Base-by-base conservation (phyloP, 2,329 filamentous ascomycete genomes). In the Keithomyces neogunnii region DNA sequence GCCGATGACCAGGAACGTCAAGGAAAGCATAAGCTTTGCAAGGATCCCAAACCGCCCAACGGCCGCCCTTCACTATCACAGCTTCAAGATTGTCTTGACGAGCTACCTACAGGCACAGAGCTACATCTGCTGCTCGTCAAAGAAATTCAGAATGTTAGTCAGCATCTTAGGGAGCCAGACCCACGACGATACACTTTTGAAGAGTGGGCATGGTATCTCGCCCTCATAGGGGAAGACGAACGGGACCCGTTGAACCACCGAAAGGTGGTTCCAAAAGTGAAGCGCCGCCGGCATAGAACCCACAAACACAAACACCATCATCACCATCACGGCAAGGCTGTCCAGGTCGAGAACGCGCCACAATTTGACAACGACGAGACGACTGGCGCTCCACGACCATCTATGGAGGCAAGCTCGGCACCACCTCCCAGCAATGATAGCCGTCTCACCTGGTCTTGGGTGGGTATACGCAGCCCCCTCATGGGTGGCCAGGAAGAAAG, bases 131-230 rank as follows among this genome's bases (percentile, higher is more conserved):
- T 90, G 4, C 82, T 96, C 8, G 81, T 88, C 2, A 76, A 82
- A 35, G 84, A 87, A 56, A 93, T 96, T 51, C 74, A 80, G 11
- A 74, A 73, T 30, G 80, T 88, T 1, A 81, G 82, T 1, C 53
- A 54, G n/a, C 72, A 78, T 46, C 81, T 93, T 61, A 70, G 87
- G 35, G 77, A 79, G 19, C 66, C 72, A 44, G 67, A 74, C 4
- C 75, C 79, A 2, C 83, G 82, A 51, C 77, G 76, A 50, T 96
- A 96, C 64, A 75, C 73, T 0, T 96, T 90, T 56, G 82, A 90
- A 57, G 86, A 95, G 63, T 95, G 90, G 91, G 86, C 86, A 0
- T 88, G 88, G 72, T 93, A 89, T 59, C 84, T 91, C 6, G 79
- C 81, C 28, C 74, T 96, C 33, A 87, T 95, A n/a, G 81, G 81